These are phyloP conservation scores for Luzula sylvatica DNA, from an alignment of 176 grass and related monocot species.

Conservation along the genomic window DNA sequence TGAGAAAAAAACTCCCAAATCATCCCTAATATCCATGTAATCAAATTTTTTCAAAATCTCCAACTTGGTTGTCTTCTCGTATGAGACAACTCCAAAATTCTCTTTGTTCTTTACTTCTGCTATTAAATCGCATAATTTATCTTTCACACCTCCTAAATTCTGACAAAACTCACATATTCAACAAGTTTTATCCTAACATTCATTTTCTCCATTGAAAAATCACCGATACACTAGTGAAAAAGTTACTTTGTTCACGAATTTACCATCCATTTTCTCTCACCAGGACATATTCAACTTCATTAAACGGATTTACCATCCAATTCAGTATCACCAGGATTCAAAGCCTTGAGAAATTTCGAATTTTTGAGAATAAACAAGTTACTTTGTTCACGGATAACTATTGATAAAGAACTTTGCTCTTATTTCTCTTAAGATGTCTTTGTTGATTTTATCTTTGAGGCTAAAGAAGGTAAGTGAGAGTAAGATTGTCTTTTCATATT, in stretches of 20 bases:
- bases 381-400: conserved; percentile 33
- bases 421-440: conserved; percentile 30
- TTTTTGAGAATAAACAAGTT: conserved; percentile 65
- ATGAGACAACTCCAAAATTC: neutral
- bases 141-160: neutral
- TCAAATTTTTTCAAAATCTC: conserved; percentile 14
- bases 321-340: conserved; percentile 34
- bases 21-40: conserved; percentile 14
- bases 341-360: conserved; percentile 41
- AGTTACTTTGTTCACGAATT: conserved; percentile 21
- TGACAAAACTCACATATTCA: conserved; percentile 41
- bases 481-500: too few relatives aligned
- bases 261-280: conserved; percentile 8
- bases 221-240: too few relatives aligned
- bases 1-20: conserved; percentile 25
- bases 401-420: conserved; percentile 40
- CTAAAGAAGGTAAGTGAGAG: conserved; percentile 13
- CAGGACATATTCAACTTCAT: conserved; percentile 31
- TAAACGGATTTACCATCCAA: conserved; percentile 41
- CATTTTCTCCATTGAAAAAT: conserved; percentile 51
- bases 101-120: conserved; percentile 8
- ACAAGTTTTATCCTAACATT: conserved; percentile 44
- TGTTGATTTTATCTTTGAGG: conserved; percentile 23
- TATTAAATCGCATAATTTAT: neutral
- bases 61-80: conserved; percentile 1